A percentile compares a stretch with the other conserved stretches of the same genome.
Conservation (phyloP, 2,329 filamentous ascomycete species). For the Diaporthe citrichinensis region DNA sequence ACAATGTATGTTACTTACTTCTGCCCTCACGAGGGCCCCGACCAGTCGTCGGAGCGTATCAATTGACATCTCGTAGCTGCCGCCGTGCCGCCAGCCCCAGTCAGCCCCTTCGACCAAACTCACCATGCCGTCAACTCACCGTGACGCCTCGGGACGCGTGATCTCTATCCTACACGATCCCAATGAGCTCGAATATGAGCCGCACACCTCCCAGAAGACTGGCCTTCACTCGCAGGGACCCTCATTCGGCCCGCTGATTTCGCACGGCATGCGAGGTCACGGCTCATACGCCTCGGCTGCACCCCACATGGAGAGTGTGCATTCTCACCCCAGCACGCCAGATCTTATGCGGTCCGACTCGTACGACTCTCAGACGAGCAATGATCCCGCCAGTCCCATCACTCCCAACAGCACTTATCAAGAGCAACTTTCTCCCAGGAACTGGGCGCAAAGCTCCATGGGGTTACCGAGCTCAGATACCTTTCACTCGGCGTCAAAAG, state of each 20-base stretch:
- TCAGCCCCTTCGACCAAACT: neutral
- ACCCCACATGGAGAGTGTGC: conserved; percentile 43
- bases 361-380: conserved; percentile 72
- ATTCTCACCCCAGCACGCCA: conserved; percentile 65
- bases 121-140: conserved; percentile 35
- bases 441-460: neutral
- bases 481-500: conserved; percentile 53
- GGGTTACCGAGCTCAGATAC: conserved; percentile 49
- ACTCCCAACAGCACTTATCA: conserved; percentile 64
- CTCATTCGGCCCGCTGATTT: neutral
- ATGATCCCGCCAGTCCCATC: conserved; percentile 67
- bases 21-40: neutral
- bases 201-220: conserved; percentile 9
- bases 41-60: neutral
- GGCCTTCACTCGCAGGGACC: neutral
- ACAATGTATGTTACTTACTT: neutral
- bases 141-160: conserved; percentile 37
- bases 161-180: conserved; percentile 39
- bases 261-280: conserved; percentile 25
- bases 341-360: conserved; percentile 73
- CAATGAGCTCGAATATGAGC: conserved; percentile 29
- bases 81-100: neutral
- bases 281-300: conserved; percentile 16
- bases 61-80: conserved; percentile 13
- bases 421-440: conserved; percentile 22